These are phyloP conservation scores for Lactarius hatsudake DNA, from an alignment of 768 basidiomycete species.

Conservation along the genomic window DNA sequence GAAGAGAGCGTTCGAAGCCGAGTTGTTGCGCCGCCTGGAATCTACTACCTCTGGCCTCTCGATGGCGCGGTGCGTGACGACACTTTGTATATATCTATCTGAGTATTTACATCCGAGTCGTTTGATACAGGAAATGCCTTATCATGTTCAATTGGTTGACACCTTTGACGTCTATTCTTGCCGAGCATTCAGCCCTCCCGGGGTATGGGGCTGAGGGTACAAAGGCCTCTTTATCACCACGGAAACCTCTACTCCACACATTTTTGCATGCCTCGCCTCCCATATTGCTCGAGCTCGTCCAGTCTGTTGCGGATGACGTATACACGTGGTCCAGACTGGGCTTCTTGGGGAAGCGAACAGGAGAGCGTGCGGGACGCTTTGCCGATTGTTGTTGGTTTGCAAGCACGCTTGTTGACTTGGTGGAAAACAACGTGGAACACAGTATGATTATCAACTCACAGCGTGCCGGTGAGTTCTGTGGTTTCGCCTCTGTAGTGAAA, in stretches of 20 bases:
- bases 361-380: conserved; percentile 67
- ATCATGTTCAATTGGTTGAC: conserved; percentile 83
- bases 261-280: conserved; percentile 80
- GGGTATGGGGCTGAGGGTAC: conserved; percentile 48
- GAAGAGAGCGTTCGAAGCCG: conserved; percentile 53
- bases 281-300: conserved; percentile 72
- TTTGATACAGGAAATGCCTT: conserved; percentile 61
- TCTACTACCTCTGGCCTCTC: conserved; percentile 68
- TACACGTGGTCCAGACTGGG: conserved; percentile 72
- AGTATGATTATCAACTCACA: conserved; percentile 63
- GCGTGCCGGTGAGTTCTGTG: conserved; percentile 50
- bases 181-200: conserved; percentile 66
- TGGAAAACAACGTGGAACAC: conserved; percentile 80
- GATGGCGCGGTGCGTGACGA: conserved; percentile 57
- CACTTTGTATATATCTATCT: background rate
- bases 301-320: conserved; percentile 75
- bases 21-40: conserved; percentile 56
- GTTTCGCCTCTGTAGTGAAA: conserved; percentile 9
- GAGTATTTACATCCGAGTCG: conserved; percentile 3
- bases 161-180: conserved; percentile 67
- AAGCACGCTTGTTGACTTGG: conserved; percentile 72
- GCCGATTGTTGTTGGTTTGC: conserved; percentile 88
- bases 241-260: conserved; percentile 66
- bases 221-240: conserved; percentile 26
- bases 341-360: conserved; percentile 59